Evolutionary conservation across 2,329 filamentous ascomycete genomes (phyloP), one percentile per base, ranked within the genome.

Genomic region (Chrysoporthe austroafricana): DNA sequence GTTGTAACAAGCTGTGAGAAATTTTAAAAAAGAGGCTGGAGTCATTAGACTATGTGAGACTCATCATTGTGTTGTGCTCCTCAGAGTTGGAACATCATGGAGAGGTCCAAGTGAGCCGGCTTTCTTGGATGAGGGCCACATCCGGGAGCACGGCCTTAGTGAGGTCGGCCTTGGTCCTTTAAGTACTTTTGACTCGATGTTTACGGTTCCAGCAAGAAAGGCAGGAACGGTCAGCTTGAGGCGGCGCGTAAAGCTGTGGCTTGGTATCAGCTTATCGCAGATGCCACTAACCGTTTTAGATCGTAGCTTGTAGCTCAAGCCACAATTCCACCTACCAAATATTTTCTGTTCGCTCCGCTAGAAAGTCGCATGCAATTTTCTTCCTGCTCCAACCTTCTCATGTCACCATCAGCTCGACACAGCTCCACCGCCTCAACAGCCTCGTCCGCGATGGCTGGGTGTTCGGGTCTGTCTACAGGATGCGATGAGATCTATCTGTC

Each of bases 161-260:
- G 54, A 48, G 57, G 54, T 58, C 54, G 42, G 32, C 54, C 42
- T 46, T 26, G 59, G 34, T 39, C 63, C 63, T 69, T 69, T 69
- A 69, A 69, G 68, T 69, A 69, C 62, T 69, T 60, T 64, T 65
- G 68, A 69, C 65, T 69, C 68, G 68, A 43, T 63, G 64, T 63
- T 50, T 52, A 58, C n/a, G 42, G 34, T 56, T 39, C 61, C 34
- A 56, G 14, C 32, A 36, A 56, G 46, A 14, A 63, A 16, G 52
- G 16, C 21, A 48, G 62, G 32, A 59, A 39, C 62, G 14, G 62
- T 64, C 62, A 64, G 62, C 62, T 63, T 54, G 11, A 42, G 43
- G 14, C 11, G 32, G 60, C 60, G 44, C 46, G 32, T 16, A 8
- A n/a, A 21, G 26, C 46, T 26, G 60, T 62, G 60, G 60, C 60